A percentile compares a stretch with the other conserved stretches of the same genome.
Conservation (phyloP, 768 basidiomycete species). For the Mycena sanguinolenta region DNA sequence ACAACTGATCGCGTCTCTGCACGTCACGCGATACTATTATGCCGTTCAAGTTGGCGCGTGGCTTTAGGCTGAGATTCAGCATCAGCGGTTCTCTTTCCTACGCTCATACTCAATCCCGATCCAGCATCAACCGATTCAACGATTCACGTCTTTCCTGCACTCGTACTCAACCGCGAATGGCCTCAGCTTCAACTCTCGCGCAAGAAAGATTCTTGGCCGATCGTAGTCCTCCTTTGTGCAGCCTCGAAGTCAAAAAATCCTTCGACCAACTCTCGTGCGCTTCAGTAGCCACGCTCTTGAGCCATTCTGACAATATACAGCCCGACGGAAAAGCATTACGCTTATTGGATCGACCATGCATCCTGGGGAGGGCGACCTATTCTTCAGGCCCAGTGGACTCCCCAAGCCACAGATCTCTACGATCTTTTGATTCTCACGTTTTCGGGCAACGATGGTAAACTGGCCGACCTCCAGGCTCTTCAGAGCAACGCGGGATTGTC, state of each 20-base stretch:
- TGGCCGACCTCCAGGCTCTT: slow-evolving; percentile 69
- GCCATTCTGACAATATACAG: slow-evolving; percentile 49
- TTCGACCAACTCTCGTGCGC: slow-evolving; percentile 77
- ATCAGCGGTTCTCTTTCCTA: background rate
- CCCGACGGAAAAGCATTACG: slow-evolving; percentile 82
- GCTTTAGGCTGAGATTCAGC: background rate
- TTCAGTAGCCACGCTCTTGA: slow-evolving; percentile 11
- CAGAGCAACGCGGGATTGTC: slow-evolving; percentile 67
- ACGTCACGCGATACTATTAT: slow-evolving; percentile 3
- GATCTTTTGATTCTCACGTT: slow-evolving; percentile 81
- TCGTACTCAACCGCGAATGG: slow-evolving; percentile 12
- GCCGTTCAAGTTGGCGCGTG: background rate
- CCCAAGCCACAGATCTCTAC: slow-evolving; percentile 74
- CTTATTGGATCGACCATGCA: slow-evolving; percentile 77
- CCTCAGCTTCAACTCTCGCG: slow-evolving; percentile 42
- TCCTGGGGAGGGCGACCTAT: slow-evolving; percentile 90
- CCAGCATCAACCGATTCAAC: background rate
- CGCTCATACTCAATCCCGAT: too few relatives aligned
- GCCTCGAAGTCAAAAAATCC: slow-evolving; percentile 74
- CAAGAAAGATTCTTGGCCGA: slow-evolving; percentile 83
- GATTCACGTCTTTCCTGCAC: background rate
- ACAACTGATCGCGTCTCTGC: background rate
- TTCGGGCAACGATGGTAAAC: slow-evolving; percentile 64
- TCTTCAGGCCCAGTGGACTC: slow-evolving; percentile 88
- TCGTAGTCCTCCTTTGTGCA: slow-evolving; percentile 80